Base-by-base conservation (phyloP, 768 basidiomycete species). In the Udeniomyces megalosporus region DNA sequence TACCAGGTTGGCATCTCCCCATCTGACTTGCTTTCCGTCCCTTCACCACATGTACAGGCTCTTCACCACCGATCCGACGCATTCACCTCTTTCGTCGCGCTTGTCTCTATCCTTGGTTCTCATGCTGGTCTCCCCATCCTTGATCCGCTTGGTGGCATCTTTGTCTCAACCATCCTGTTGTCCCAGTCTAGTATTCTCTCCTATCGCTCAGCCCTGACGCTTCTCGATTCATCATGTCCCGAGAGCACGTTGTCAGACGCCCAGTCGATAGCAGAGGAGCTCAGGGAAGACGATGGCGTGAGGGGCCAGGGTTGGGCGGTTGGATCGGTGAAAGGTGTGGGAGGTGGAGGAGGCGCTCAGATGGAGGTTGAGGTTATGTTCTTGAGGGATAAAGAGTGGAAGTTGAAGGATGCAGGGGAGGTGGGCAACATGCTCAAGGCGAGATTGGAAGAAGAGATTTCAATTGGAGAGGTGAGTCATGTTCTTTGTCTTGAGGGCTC, bases 71-170 rank as follows among this genome's bases (percentile, higher is more conserved):
- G 95, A n/a, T 91, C 88, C 66, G 95, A 99, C 72, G 90, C 89
- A 6, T 89, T 91, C 70, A 91, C 90, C 3, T 92, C 90, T 68
- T 68, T 85, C 53, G 89, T 99, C 58, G 90, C 92, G 12, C 80
- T 97, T 60, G 80, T 85, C 50, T 92, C 93, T 17, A 99, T 99
- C 70, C 74, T 97, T 8, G 90, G 92, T 14, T 88, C 84, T 11
- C 87, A 87, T 77, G 77, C 82, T 67, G 77, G 77, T 17, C 86
- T 86, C 72, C 90, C 91, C 17, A 86, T 95, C 61, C 77, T 97
- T 42, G 95, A 99, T 71, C 92, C 95, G 10, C 79, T 99, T 38
- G 95, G 95, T 66, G 93, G 93, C 82, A 69, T 72, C 79, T 67
- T 34, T 54, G 60, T 59, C 31, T 58, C 67, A 0, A 65, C 67